Evolutionary conservation across 1,284 basidiomycete genomes (phyloP).

Genomic region (Ustilago shanxiensis): DNA sequence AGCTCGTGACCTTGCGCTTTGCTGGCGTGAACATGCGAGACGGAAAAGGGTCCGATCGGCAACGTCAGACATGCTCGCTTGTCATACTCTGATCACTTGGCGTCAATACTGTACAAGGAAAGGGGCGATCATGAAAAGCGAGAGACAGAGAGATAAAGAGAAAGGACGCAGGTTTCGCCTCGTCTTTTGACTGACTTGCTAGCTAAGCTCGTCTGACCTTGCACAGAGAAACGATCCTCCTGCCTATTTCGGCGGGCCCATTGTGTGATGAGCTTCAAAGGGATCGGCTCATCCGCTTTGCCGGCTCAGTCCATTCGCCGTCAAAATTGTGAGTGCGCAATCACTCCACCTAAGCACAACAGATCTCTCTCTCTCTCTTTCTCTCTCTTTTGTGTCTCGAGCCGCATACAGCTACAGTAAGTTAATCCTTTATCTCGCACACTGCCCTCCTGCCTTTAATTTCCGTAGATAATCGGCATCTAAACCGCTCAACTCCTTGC

Average conservation of each 20-base stretch:
- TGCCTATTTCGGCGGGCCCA: conserved; percentile 20
- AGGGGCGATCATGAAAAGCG: not conserved
- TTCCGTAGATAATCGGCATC: conserved; percentile 6
- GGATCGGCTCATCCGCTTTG: conserved; percentile 11
- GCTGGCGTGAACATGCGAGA: too few species aligned
- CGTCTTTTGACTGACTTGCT: not conserved
- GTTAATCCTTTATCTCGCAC: not conserved
- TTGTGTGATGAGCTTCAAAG: not conserved
- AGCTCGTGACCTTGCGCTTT: not conserved
- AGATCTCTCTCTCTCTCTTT: not conserved
- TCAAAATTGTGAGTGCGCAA: conserved; percentile 3
- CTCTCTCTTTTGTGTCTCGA: not conserved
- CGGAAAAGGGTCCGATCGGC: not conserved
- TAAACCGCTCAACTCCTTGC: not conserved
- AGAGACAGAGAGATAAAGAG: too few species aligned
- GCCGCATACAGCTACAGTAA: conserved; percentile 1
- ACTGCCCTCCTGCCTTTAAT: conserved; percentile 4
- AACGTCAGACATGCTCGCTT: not conserved
- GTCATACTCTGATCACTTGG: not conserved
- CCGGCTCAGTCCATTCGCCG: conserved; percentile 11
- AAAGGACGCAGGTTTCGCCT: not conserved
- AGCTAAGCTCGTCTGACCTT: conserved; percentile 16
- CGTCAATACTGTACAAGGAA: too few species aligned
- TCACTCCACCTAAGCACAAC: conserved; percentile 15
- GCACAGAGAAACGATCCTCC: not conserved